Conservation (phyloP, 2,329 filamentous ascomycete genomes). For the Plenodomus tracheiphilus region DNA sequence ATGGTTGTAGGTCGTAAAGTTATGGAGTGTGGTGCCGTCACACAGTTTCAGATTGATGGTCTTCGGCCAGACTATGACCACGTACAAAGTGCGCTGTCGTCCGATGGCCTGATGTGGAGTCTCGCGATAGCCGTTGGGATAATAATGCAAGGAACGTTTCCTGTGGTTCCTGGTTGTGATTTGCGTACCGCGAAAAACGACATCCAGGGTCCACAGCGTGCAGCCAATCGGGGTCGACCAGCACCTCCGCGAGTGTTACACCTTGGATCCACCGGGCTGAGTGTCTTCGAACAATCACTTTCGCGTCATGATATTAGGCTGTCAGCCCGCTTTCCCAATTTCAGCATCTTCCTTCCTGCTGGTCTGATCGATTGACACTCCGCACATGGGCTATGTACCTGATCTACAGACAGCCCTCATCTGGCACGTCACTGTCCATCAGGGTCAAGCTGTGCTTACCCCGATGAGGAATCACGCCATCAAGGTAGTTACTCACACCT, state of each 20-base stretch:
- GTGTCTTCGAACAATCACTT: neutral
- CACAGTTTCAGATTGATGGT: neutral
- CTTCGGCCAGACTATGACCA: neutral
- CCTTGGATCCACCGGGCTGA: neutral
- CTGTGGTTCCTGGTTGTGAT: neutral
- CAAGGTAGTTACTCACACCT: neutral
- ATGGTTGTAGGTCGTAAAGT: constrained; percentile 17
- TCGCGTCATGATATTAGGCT: constrained; percentile 1
- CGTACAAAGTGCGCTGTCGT: neutral
- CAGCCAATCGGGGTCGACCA: constrained; percentile 21
- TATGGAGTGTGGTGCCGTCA: neutral
- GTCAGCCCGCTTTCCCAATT: neutral
- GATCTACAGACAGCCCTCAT: constrained; percentile 1
- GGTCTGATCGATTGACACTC: neutral
- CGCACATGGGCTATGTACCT: neutral
- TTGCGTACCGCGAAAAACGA: constrained; percentile 2
- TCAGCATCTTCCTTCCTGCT: neutral
- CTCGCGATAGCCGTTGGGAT: neutral
- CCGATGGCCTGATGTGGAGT: neutral
- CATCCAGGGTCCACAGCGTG: constrained; percentile 6
- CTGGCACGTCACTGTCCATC: neutral
- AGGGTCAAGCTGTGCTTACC: neutral
- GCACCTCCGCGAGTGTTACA: constrained; percentile 11
- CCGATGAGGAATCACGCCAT: neutral
- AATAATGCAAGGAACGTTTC: neutral